Evolutionary conservation across 768 basidiomycete species (phyloP).

Genomic region (Leucocoprinus leucothites): DNA sequence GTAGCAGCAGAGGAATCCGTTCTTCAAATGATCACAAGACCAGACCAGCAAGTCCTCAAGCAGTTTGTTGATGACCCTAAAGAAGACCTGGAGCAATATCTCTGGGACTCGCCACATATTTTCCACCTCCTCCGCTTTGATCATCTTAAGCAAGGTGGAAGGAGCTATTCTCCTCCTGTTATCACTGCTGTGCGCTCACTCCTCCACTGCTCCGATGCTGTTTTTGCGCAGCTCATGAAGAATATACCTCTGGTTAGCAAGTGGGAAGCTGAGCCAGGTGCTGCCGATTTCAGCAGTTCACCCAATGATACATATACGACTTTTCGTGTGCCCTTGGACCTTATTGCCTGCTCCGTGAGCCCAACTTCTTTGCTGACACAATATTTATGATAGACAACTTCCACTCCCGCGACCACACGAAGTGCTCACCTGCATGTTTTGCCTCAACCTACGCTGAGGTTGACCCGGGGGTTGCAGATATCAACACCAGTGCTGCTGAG

Average conservation of each 20-base stretch:
- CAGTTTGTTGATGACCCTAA: constrained; percentile 26
- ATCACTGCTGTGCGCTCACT: too few species aligned
- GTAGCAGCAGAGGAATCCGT: not conserved
- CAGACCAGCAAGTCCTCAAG: constrained; percentile 27
- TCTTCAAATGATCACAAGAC: not conserved
- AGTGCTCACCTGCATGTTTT: constrained; percentile 27
- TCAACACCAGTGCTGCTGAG: not conserved
- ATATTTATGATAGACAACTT: constrained; percentile 31
- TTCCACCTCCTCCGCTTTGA: too few species aligned
- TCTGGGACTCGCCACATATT: too few species aligned
- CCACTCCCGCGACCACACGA: constrained; percentile 30
- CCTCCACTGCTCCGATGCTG: too few species aligned
- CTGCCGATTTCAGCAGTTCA: constrained; percentile 34
- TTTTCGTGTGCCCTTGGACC: constrained; percentile 31
- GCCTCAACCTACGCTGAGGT: constrained; percentile 23
- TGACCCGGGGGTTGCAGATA: constrained; percentile 12
- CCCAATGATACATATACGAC: constrained; percentile 27
- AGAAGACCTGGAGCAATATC: not conserved
- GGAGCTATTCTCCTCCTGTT: too few species aligned
- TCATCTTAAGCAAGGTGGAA: too few species aligned
- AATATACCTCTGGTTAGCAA: too few species aligned
- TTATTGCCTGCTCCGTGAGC: constrained; percentile 26
- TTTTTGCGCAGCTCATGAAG: too few species aligned
- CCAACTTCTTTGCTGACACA: constrained; percentile 29
- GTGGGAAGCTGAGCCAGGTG: too few species aligned